Evolutionary conservation across 129 eudicot species (phyloP).

Genomic region (Chrysanthemum makinoi): DNA sequence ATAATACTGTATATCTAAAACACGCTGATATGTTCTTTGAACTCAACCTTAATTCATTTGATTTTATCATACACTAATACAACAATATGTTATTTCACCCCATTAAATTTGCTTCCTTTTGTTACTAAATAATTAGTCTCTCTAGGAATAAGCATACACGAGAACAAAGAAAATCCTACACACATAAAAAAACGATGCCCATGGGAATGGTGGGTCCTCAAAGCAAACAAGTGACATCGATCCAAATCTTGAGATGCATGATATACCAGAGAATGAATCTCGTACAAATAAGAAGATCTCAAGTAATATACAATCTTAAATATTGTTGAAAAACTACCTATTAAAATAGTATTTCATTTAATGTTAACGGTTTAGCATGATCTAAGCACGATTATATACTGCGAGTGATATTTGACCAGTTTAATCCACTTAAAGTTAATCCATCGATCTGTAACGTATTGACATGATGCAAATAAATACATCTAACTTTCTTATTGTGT

Average conservation of each 20-base stretch:
- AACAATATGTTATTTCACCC: slow-evolving; percentile 3
- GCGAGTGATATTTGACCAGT: too few species aligned
- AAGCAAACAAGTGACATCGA: slow-evolving; percentile 67
- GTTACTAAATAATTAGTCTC: slow-evolving; percentile 59
- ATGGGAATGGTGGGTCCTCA: slow-evolving; percentile 90
- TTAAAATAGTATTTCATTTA: too few species aligned
- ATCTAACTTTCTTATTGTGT: too few species aligned
- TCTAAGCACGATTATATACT: too few species aligned
- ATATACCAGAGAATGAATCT: slow-evolving; percentile 76
- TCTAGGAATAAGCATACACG: slow-evolving; percentile 53
- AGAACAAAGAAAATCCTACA: slow-evolving; percentile 47
- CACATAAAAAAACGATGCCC: slow-evolving; percentile 58
- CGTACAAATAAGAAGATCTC: slow-evolving; percentile 34
- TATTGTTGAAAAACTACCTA: too few species aligned
- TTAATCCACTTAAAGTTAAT: too few species aligned
- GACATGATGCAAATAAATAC: too few species aligned
- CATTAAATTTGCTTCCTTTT: slow-evolving; percentile 74
- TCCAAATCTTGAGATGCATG: slow-evolving; percentile 79
- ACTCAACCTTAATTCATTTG: slow-evolving; percentile 24
- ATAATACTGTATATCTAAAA: slow-evolving; percentile 24
- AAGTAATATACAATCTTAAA: too few species aligned
- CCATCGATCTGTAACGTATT: too few species aligned
- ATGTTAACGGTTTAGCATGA: too few species aligned
- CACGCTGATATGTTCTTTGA: slow-evolving; percentile 14
- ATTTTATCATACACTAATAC: too few species aligned